Conservation (phyloP, 306 rosid species). For the Aeschynomene evenia region DNA sequence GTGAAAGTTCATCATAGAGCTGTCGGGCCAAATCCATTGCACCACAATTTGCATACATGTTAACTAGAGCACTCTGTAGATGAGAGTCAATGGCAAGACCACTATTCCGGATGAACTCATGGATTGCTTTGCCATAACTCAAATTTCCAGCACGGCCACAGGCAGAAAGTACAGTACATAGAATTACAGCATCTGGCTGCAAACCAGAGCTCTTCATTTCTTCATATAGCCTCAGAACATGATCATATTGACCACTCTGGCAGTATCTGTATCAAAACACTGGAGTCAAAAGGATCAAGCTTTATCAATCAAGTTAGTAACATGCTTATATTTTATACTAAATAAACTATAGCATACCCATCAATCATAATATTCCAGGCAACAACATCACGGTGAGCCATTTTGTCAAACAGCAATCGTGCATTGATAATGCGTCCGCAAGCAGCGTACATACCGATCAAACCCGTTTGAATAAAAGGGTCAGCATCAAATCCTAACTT, state of each 20-base stretch:
- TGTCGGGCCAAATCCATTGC: constrained; percentile 67
- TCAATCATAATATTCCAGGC: constrained; percentile 82
- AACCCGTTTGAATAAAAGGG: constrained; percentile 70
- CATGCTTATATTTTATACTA: background rate
- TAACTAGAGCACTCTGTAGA: constrained; percentile 61
- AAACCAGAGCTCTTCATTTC: constrained; percentile 55
- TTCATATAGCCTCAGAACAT: constrained; percentile 61
- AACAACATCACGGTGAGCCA: constrained; percentile 70
- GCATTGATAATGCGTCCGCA: constrained; percentile 67
- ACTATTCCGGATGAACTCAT: constrained; percentile 32
- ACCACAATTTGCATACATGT: constrained; percentile 73
- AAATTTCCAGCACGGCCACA: constrained; percentile 52
- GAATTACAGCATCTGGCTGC: constrained; percentile 63
- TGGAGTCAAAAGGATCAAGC: background rate
- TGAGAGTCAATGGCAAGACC: constrained; percentile 29
- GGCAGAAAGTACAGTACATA: constrained; percentile 66
- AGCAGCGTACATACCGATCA: constrained; percentile 63
- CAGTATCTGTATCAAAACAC: constrained; percentile 56
- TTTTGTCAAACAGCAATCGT: constrained; percentile 72
- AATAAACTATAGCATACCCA: constrained; percentile 46
- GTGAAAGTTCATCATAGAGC: constrained; percentile 43
- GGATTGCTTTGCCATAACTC: constrained; percentile 39
- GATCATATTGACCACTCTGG: constrained; percentile 57
- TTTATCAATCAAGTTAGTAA: background rate
- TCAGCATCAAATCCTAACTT: constrained; percentile 69